Base-by-base conservation (phyloP, 1,284 basidiomycete genomes). In the Violaceomyces palustris region DNA sequence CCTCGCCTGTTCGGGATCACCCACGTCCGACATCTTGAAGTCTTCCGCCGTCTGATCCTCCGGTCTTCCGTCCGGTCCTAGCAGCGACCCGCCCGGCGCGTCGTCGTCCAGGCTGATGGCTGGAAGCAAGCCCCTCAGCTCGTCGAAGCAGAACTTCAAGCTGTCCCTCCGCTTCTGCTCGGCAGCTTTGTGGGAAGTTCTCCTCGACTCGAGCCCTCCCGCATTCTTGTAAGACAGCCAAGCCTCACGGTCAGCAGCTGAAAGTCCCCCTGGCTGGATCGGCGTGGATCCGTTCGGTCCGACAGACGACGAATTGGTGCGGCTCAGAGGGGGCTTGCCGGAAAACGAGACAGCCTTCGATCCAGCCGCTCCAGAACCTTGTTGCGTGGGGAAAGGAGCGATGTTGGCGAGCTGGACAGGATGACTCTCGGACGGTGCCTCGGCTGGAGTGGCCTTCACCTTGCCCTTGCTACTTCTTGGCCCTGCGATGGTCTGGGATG, bases 91-190 rank as follows among this genome's bases (percentile, higher is more conserved):
- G 15, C 63, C 64, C 12, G 69, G 68, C 12, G 60, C 56, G 23
- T 61, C 59, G 19, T 72, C 69, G 42, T 71, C 70, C 15, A 73
- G 52, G 4, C 60, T 59, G 39, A 73, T 73, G 22, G 56, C 61
- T 0, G 93, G 93, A 0, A 98, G 79, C 11, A 97, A 78, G 7
- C 79, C 75, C 11, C 93, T 86, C 10, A 98, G 80, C 56, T 96
- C 91, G 74, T 98, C 93, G 70, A 93, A 98, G 14, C 89, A 91
- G 9, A 85, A 85, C 76, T 98, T 98, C 59, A 98, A 82, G 28
- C 86, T 89, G 75, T 98, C 93, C 4, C 93, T 83, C 17, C 93
- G 84, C 73, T 94, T 93, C 73, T 98, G 93, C 75, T 98, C 93
- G 0, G 93, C 93, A 1, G 86, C 88, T 75, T 97, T 97, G 76